Percentiles rank a stretch among this genome's conserved stretches.
These are phyloP conservation scores for Cupressus sempervirens DNA, from an alignment of 75 land plant species.

Conservation along the genomic window DNA sequence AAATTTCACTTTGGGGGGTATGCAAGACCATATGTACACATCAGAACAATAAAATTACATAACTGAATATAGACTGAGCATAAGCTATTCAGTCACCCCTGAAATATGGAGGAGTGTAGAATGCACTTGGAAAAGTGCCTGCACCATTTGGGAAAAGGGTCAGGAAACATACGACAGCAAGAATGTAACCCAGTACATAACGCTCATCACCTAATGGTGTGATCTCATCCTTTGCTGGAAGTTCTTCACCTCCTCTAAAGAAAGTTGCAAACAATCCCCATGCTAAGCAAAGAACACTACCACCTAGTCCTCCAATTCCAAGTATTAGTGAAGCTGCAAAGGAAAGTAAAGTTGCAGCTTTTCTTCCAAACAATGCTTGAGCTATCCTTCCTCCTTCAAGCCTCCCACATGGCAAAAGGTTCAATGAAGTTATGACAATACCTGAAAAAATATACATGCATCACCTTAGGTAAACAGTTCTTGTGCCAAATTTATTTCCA, in stretches of 20 bases:
- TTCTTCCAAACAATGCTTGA: constrained; percentile 87
- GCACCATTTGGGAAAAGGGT: constrained; percentile 95
- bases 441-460: constrained; percentile 42
- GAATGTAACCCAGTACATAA: constrained; percentile 69
- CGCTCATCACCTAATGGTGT: constrained; percentile 75
- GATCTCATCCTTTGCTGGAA: constrained; percentile 96
- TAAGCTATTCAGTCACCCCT: constrained; percentile 41
- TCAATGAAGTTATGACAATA: constrained; percentile 92
- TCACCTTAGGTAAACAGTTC: neutral
- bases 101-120: constrained; percentile 78
- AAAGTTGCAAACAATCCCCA: constrained; percentile 96
- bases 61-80: neutral
- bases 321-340: constrained; percentile 69
- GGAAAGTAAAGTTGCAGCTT: constrained; percentile 63
- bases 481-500: neutral
- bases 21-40: neutral
- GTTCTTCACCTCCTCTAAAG: constrained; percentile 94
- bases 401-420: constrained; percentile 84
- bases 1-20: neutral
- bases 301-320: constrained; percentile 86
- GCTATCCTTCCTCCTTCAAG: constrained; percentile 97
- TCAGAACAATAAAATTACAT: neutral
- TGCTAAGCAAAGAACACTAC: constrained; percentile 79
- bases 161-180: constrained; percentile 74
- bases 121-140: constrained; percentile 86